Conservation (phyloP, 2,329 filamentous ascomycete genomes). For the Talaromyces verruculosus region DNA sequence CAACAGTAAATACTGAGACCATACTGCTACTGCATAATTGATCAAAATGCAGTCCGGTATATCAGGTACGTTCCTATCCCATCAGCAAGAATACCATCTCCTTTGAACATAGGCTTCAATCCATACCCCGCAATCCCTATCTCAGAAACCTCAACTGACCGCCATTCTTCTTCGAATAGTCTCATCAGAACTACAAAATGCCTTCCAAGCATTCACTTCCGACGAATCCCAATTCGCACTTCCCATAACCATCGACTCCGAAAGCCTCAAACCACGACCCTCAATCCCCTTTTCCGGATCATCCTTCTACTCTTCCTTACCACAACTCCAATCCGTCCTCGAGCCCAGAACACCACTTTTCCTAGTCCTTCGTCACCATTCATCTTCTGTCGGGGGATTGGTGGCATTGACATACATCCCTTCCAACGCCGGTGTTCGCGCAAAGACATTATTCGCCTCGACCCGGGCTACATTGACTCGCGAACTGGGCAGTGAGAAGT, state of each 20-base stretch:
- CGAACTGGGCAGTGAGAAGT: conserved; percentile 63
- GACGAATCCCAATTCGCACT: conserved; percentile 46
- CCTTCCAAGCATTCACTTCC: conserved; percentile 46
- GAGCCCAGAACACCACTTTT: conserved; percentile 59
- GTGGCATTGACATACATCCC: conserved; percentile 64
- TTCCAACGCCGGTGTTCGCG: conserved; percentile 61
- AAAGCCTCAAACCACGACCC: conserved; percentile 44
- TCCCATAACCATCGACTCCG: conserved; percentile 47
- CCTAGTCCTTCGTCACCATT: conserved; percentile 57
- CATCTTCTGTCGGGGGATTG: conserved; percentile 32
- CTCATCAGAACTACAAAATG: conserved; percentile 48
- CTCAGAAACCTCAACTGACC: conserved; percentile 2
- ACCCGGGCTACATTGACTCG: conserved; percentile 61
- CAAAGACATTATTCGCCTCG: conserved; percentile 67
- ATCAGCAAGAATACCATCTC: background rate
- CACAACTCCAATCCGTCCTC: conserved; percentile 52
- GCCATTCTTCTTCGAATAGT: conserved; percentile 31
- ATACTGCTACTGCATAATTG: background rate
- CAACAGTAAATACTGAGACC: background rate
- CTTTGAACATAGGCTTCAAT: background rate
- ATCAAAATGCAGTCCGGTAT: conserved; percentile 52
- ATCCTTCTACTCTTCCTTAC: conserved; percentile 54
- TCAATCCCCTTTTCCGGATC: conserved; percentile 43
- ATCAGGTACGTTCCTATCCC: conserved; percentile 36
- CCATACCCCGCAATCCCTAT: conserved; percentile 16